A percentile compares a stretch with the other conserved stretches of the same genome.
Conservation (phyloP, 768 basidiomycete species). For the Hydnum rufescens region DNA sequence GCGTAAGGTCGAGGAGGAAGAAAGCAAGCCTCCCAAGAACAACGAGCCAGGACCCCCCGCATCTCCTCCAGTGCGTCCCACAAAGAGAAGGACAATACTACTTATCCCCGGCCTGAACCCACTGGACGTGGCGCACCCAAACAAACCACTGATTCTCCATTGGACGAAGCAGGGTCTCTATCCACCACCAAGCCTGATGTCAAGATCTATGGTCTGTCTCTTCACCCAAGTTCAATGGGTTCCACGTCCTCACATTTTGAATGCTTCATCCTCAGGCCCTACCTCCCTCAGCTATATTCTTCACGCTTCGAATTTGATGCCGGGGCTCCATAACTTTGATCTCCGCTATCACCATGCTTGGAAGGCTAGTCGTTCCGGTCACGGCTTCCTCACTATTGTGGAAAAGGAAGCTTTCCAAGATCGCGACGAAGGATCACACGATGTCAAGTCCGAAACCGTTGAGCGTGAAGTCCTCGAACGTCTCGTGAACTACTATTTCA, state of each 20-base stretch:
- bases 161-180: conserved; percentile 12
- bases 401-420: conserved; percentile 21
- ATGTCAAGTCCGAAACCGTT: conserved; percentile 51
- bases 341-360: conserved; percentile 73
- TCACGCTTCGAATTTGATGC: conserved; percentile 76
- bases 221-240: conserved; percentile 7
- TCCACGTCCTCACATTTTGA: conserved; percentile 11
- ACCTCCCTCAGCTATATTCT: conserved; percentile 72
- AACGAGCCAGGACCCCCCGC: too few relatives aligned
- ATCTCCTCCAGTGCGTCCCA: too few relatives aligned
- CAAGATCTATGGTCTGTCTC: conserved; percentile 28
- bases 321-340: conserved; percentile 75
- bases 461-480: conserved; percentile 61
- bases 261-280: conserved; percentile 42
- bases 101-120: too few relatives aligned
- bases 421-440: conserved; percentile 18
- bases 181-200: conserved; percentile 31
- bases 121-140: too few relatives aligned
- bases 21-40: conserved; percentile 24
- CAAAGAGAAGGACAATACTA: too few relatives aligned
- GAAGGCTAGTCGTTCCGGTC: conserved; percentile 64
- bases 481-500: conserved; percentile 82
- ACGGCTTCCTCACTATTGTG: conserved; percentile 72
- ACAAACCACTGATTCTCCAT: conserved; percentile 16
- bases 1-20: conserved; percentile 58